A percentile compares a stretch with the other conserved stretches of the same genome.
Evolutionary conservation across 352 stramenopile genomes (phyloP).

Genomic region (Phytophthora multivora): DNA sequence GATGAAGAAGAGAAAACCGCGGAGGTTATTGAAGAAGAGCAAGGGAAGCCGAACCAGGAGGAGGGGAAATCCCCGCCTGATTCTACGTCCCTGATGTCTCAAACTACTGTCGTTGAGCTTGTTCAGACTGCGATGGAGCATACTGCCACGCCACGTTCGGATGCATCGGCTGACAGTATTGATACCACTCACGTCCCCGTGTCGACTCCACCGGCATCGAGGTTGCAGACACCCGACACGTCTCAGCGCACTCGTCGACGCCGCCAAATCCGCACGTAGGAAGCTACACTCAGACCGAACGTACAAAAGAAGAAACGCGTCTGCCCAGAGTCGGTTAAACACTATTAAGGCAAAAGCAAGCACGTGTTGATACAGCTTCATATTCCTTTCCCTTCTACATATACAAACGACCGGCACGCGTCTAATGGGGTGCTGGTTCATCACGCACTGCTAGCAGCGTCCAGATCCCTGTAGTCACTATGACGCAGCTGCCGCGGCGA

Average conservation of each 20-base stretch:
- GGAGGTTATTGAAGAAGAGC: constrained; percentile 12
- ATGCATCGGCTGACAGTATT: constrained; percentile 9
- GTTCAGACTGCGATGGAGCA: constrained; percentile 7
- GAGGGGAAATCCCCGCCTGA: background rate
- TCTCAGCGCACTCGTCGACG: constrained; percentile 19
- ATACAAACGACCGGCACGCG: constrained; percentile 24
- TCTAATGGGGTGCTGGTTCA: constrained; percentile 4
- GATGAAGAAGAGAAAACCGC: constrained; percentile 11
- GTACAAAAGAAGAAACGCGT: constrained; percentile 23
- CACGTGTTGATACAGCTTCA: constrained; percentile 25
- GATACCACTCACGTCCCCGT: background rate
- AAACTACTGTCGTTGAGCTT: constrained; percentile 4
- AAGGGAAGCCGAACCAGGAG: constrained; percentile 13
- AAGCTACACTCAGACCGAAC: background rate
- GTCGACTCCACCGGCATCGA: constrained; percentile 4
- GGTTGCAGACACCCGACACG: constrained; percentile 20
- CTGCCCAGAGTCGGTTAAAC: constrained; percentile 1
- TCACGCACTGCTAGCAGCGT: constrained; percentile 34
- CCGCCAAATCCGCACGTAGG: constrained; percentile 19
- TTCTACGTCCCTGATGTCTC: background rate
- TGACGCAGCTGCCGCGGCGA: constrained; percentile 15
- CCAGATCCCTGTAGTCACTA: constrained; percentile 37
- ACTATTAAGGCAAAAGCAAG: constrained; percentile 25
- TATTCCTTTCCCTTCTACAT: constrained; percentile 19
- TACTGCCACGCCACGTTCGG: constrained; percentile 7